Evolutionary conservation across 371 early-diverging fungal species (phyloP), one percentile per base, ranked within the genome.

Genomic region (Modicella reniformis): DNA sequence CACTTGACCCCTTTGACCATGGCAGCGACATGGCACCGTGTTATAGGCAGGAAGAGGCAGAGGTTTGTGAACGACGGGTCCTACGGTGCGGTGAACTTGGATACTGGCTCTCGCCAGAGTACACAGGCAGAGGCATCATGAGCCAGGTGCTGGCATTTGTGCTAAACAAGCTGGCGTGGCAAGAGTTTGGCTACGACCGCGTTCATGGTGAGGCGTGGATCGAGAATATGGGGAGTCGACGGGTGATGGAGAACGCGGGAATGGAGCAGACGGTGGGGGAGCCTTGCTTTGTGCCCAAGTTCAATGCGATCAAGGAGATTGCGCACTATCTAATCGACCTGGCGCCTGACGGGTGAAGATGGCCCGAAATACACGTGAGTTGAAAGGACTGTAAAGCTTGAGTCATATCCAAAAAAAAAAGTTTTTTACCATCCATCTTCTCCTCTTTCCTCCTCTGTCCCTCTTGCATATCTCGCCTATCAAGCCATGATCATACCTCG

Each of bases 91-190:
- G 76, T 0, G 57, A 37, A 19, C 23, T 76, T 19, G 76, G 76
- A 2, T 75, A 75, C 52, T 75, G 71, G 76, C 33, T 75, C n/a
- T 75, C 76, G 19, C 65, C 70, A 0, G 76, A 75, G 37, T 21
- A 62, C 23, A n/a, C 59, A 0, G 64, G 76, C 29, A 53, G 60
- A 40, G 71, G 71, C 0, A 57, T 67, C 44, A 67, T 75, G 71
- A 60, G 47, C 17, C 59, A 52, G 26, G 76, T 71, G 21, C 29
- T 76, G 29, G 13, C 8, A 4, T 71, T 55, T 65, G 68, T 44
- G 12, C 26, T 71, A 40, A 8, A 47, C 0, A 23, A 37, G 15
- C 26, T 76, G 28, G 61, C 68, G 0, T 55, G 63, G 2, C 57
- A 49, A 1, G 70, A 54, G 26, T 65, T 76, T 63, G 71, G 67